phyloP scores from a whole-genome alignment of 176 grass and related monocot species.

The Hordeum vulgare region DNA sequence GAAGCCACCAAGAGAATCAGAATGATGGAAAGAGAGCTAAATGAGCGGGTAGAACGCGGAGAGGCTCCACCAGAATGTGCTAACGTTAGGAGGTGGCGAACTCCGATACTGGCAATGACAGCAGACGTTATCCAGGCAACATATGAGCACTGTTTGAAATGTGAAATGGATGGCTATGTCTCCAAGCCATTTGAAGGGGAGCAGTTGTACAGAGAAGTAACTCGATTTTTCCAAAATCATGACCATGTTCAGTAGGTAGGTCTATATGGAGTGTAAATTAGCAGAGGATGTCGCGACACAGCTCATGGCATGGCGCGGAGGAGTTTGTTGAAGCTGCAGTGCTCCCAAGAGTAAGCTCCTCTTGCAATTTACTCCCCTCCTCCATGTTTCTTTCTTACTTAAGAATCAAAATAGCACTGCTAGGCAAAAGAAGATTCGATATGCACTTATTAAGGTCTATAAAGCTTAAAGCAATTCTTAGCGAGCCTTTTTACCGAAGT shows the following conservation, averaged over 20 bases:
- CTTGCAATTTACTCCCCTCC: not conserved
- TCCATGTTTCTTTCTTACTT: not conserved
- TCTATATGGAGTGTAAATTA: constrained; percentile 45
- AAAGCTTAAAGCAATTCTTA: not conserved
- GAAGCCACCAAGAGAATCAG: constrained; percentile 87
- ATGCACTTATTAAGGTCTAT: not conserved
- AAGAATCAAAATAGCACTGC: not conserved
- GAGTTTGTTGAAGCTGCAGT: constrained; percentile 8
- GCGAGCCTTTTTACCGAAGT: not conserved
- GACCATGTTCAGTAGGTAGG: constrained; percentile 58
- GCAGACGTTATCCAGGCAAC: constrained; percentile 99
- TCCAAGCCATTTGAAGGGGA: constrained; percentile 98
- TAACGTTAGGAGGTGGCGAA: constrained; percentile 52
- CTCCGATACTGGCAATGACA: constrained; percentile 97
- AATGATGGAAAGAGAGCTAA: constrained; percentile 71
- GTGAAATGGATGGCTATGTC: constrained; percentile 95
- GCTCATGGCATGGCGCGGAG: constrained; percentile 6
- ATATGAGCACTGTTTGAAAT: constrained; percentile 77
- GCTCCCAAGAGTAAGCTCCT: constrained; percentile 47
- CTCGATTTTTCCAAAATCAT: constrained; percentile 72
- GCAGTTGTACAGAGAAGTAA: constrained; percentile 95
- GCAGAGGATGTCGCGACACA: constrained; percentile 37
- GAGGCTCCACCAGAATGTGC: constrained; percentile 42
- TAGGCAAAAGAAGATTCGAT: not conserved
- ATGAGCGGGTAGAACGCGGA: constrained; percentile 55